These are phyloP conservation scores for Trypanosoma brucei DNA, from an alignment of 208 protist genomes.

Conservation along the genomic window DNA sequence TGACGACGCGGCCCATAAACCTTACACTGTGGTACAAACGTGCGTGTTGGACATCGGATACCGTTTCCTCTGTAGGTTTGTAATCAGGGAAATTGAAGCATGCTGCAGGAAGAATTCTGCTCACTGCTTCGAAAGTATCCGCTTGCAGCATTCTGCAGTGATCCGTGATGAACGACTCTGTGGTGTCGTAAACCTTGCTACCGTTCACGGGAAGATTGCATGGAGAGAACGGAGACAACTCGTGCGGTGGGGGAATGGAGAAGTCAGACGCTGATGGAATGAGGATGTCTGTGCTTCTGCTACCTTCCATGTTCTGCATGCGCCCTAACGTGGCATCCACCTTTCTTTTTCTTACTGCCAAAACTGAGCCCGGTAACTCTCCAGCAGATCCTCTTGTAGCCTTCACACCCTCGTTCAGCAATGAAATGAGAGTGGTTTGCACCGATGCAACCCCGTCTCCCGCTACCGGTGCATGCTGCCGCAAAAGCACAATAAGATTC, in stretches of 20 bases:
- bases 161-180: slow-evolving; percentile 61
- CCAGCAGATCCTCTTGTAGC: background rate
- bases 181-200: slow-evolving; percentile 27
- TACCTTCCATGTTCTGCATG: slow-evolving; percentile 8
- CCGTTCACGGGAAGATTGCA: slow-evolving; percentile 72
- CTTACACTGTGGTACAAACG: slow-evolving; percentile 54
- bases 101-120: slow-evolving; percentile 53
- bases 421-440: slow-evolving; percentile 21
- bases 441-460: slow-evolving; percentile 13
- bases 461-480: slow-evolving; percentile 29
- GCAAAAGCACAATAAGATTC: slow-evolving; percentile 66
- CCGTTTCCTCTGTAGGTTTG: slow-evolving; percentile 46
- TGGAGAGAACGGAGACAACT: slow-evolving; percentile 54
- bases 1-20: slow-evolving; percentile 68
- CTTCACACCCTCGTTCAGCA: slow-evolving; percentile 15
- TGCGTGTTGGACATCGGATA: slow-evolving; percentile 66
- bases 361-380: background rate
- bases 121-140: slow-evolving; percentile 80
- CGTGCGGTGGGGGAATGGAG: slow-evolving; percentile 42
- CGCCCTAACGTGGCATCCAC: slow-evolving; percentile 24
- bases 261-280: slow-evolving; percentile 68
- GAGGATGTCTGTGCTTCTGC: slow-evolving; percentile 12
- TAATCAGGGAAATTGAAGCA: slow-evolving; percentile 65
- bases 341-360: slow-evolving; percentile 9
- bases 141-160: slow-evolving; percentile 79